Conservation (phyloP, 2,329 filamentous ascomycete genomes). For the Davidsoniella eucalypti region DNA sequence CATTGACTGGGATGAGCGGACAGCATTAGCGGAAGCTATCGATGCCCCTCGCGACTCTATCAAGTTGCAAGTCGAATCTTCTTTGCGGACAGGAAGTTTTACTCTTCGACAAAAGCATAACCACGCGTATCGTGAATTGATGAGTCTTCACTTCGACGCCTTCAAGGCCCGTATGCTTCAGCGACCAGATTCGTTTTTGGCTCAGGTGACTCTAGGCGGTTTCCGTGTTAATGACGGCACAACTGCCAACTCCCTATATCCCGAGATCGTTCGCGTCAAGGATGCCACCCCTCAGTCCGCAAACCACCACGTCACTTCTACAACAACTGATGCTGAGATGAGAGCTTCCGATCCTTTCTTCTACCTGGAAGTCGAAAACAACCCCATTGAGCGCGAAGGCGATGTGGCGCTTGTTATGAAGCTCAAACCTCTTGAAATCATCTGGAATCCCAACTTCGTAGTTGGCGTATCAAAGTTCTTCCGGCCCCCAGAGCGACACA, state of each 20-base stretch:
- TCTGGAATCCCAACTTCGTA: conserved; percentile 91
- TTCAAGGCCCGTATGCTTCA: conserved; percentile 85
- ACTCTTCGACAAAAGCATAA: conserved; percentile 77
- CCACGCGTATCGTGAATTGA: conserved; percentile 48
- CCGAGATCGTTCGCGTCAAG: conserved; percentile 92
- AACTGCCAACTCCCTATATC: conserved; percentile 76
- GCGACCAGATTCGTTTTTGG: conserved; percentile 76
- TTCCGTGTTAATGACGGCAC: conserved; percentile 92
- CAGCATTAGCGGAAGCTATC: conserved; percentile 69
- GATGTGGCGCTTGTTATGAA: conserved; percentile 84
- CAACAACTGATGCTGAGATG: neutral
- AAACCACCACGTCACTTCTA: neutral
- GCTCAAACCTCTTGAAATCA: conserved; percentile 86
- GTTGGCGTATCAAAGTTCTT: conserved; percentile 91
- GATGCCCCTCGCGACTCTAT: conserved; percentile 82
- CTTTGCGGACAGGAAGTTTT: conserved; percentile 89
- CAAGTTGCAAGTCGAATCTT: conserved; percentile 83
- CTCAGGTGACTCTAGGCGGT: conserved; percentile 79
- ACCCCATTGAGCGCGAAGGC: conserved; percentile 80
- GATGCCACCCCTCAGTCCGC: conserved; percentile 40
- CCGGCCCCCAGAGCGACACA: conserved; percentile 85
- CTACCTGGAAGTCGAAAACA: conserved; percentile 80
- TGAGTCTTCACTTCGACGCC: conserved; percentile 85
- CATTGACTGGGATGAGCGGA: conserved; percentile 97
- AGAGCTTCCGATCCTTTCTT: conserved; percentile 59